Evolutionary conservation across 306 rosid genomes (phyloP), one percentile per base, ranked within the genome.

Genomic region (Cercis canadensis): DNA sequence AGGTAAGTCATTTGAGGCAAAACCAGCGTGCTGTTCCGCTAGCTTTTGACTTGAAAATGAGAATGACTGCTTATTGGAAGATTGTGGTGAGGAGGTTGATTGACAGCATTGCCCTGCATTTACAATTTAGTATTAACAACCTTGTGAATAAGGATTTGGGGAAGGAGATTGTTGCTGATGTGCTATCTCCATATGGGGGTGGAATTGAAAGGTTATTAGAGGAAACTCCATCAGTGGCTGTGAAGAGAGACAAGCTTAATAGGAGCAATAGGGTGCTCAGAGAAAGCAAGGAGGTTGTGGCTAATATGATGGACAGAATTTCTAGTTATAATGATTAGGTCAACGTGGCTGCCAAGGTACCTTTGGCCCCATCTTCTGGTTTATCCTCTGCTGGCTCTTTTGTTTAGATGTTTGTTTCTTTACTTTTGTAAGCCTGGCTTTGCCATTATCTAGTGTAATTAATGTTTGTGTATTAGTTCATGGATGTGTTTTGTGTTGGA

Each of bases 41-140:
- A 36, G 88, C 90, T 0, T 85, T 65, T 58, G 93, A 88, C 21
- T 57, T 83, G 80, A 76, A 66, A 41, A 67, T 75, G 68, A 78
- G 87, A 29, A 24, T 81, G 13, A 63, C 37, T 0, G 79, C 88
- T 0, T 83, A 85, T 40, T 88, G 93, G 90, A 83, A 54, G 70
- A 75, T 85, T 3, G 90, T 85, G 8, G 0, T 59, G 65, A 75
- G 65, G 43, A 70, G 88, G 57, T 39, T 85, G 4, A 84, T 79
- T 40, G 93, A 88, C 24, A 59, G 7, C 41, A 67, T 66, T 44
- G 88, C 88, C 0, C 29, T 81, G 44, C 88, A 88, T 76, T 18
- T 88, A 18, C 81, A 70, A 41, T 33, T 60, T 2, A 74, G 82
- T 3, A 65, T 83, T 11, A 41, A 60, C 0, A 77, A 7, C 11